Evolutionary conservation across 2,329 filamentous ascomycete species (phyloP), one percentile per base, ranked within the genome.

Genomic region (Scedosporium boydii): DNA sequence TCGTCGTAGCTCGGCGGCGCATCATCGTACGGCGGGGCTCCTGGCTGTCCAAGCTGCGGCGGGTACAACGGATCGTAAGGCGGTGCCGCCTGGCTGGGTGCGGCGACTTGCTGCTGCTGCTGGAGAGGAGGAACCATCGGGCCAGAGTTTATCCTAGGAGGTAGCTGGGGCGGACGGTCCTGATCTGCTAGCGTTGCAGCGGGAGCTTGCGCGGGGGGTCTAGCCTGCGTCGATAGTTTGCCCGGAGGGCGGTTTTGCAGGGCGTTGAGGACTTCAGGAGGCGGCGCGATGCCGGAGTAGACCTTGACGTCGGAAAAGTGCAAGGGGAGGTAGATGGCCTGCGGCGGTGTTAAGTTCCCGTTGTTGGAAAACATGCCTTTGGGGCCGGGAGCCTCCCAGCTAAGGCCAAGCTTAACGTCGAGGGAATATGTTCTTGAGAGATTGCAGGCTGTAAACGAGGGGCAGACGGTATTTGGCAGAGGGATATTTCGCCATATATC

Each of bases 1-100:
- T 97, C 93, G 74, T 96, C 92, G 70, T 98, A 98, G 69, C 91
- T 96, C 6, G 93, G 93, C 18, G 93, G 93, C n/a, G 91, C 90
- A 62, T 95, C 91, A 38, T 91, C 87, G 66, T 83, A 79, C 0
- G 72, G 70, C 18, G 77, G 73, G 1, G 72, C 79, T 2, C 74
- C 76, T 10, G 71, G 68, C 7, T 74, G 72, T 42, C 80, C 79
- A 21, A 86, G 73, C 68, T 86, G 84, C 3, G 84, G 83, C 16
- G 84, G 84, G 64, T 86, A 86, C 6, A 84, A 70, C 3, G 83
- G 78, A 67, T 85, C 83, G 23, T 73, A 70, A 2, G 73, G 59
- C 9, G 71, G 72, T 10, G 63, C 48, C 41, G 63, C 44, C 70
- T 71, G 26, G 71, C 69, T 41, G 68, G 67, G 44, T 65, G 66